Conservation (phyloP, 176 grass and related monocot genomes). For the Aegilops longissima region DNA sequence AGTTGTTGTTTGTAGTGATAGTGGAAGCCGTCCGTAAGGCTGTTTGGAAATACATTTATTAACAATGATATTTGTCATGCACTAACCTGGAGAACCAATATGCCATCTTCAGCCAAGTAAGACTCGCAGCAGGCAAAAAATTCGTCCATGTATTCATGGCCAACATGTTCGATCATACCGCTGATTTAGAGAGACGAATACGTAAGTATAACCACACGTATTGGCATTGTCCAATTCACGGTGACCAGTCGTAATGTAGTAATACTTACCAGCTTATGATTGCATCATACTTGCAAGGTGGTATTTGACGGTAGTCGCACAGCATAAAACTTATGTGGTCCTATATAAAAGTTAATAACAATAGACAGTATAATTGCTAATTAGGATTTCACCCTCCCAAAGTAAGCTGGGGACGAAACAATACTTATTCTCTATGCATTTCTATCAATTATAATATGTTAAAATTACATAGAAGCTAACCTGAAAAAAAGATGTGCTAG, state of each 20-base stretch:
- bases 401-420: background rate
- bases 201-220: background rate
- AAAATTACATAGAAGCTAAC: background rate
- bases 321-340: background rate
- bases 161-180: background rate
- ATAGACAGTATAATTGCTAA: background rate
- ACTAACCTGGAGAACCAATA: background rate
- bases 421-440: background rate
- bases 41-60: background rate
- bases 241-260: background rate
- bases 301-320: slow-evolving; percentile 1
- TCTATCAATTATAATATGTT: background rate
- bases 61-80: background rate
- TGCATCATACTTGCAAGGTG: background rate
- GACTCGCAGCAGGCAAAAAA: background rate
- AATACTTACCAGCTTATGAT: slow-evolving; percentile 6
- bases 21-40: background rate
- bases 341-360: background rate
- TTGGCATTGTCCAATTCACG: background rate
- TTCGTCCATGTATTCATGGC: background rate
- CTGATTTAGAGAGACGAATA: background rate
- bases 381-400: background rate
- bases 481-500: no score
- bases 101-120: slow-evolving; percentile 11
- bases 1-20: background rate